Evolutionary conservation across 441 rosid genomes (phyloP).

Genomic region (Gossypium davidsonii): DNA sequence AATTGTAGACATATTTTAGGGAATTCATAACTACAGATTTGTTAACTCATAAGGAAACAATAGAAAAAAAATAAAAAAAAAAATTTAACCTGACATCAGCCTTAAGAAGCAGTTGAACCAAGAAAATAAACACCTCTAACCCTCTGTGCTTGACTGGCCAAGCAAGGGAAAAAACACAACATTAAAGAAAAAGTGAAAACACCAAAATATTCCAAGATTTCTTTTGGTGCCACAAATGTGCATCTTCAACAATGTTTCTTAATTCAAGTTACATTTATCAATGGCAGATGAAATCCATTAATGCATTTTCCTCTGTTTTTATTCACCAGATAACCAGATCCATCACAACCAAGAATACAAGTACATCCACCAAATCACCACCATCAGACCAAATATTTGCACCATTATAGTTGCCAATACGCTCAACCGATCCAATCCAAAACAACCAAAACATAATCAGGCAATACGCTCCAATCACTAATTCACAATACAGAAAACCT

Average conservation of each 20-base stretch:
- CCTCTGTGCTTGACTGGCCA: neutral
- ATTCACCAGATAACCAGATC: neutral
- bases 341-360: neutral
- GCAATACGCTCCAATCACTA: neutral
- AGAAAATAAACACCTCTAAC: neutral
- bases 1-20: neutral
- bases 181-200: neutral
- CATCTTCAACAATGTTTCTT: neutral
- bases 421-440: neutral
- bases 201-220: too few relatives aligned
- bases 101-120: neutral
- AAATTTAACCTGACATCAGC: too few relatives aligned
- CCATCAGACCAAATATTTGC: neutral
- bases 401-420: neutral
- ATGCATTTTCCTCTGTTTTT: neutral
- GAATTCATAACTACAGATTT: neutral
- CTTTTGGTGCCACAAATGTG: neutral
- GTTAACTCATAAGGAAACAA: neutral
- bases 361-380: neutral
- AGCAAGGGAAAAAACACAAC: neutral
- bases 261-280: neutral
- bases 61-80: neutral
- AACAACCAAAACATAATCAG: constrained; percentile 2
- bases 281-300: neutral
- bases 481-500: neutral